These are phyloP conservation scores for Fusarium sp. DNA, from an alignment of 2,329 filamentous ascomycete species.

Conservation along the genomic window DNA sequence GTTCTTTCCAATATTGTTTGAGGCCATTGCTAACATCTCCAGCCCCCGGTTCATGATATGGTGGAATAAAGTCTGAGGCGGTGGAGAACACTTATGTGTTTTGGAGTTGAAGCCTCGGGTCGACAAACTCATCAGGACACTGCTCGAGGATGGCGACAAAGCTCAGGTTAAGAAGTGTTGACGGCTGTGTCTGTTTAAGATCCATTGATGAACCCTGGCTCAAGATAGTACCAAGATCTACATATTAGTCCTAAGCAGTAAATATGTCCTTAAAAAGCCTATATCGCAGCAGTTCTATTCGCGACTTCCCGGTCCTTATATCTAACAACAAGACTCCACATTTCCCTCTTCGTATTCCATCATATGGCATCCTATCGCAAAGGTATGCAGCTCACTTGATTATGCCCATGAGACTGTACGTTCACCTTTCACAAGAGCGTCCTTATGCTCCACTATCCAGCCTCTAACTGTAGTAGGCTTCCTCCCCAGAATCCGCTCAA, in stretches of 20 bases:
- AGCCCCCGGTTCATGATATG: rapidly evolving
- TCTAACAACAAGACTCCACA: background rate
- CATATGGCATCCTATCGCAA: rapidly evolving
- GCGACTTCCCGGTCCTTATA: rapidly evolving
- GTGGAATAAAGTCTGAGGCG: too few relatives aligned
- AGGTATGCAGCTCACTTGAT: too few relatives aligned
- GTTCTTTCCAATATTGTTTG: rapidly evolving
- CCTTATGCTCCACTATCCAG: background rate
- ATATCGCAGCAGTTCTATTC: rapidly evolving
- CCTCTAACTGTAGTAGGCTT: background rate
- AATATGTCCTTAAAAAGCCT: background rate
- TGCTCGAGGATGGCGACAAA: background rate
- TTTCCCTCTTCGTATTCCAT: background rate
- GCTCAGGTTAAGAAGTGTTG: rapidly evolving
- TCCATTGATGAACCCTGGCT: rapidly evolving
- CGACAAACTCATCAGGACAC: rapidly evolving
- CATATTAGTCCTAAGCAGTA: background rate
- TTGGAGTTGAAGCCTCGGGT: rapidly evolving
- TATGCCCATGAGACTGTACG: rapidly evolving
- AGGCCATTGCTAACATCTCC: rapidly evolving
- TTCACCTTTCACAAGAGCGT: background rate
- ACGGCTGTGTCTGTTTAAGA: rapidly evolving
- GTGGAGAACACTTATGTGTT: too few relatives aligned
- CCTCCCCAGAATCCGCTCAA: background rate
- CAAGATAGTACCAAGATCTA: background rate